phyloP scores from a whole-genome alignment of 805 yeast genomes.

The Wickerhamomyces pijperi region DNA sequence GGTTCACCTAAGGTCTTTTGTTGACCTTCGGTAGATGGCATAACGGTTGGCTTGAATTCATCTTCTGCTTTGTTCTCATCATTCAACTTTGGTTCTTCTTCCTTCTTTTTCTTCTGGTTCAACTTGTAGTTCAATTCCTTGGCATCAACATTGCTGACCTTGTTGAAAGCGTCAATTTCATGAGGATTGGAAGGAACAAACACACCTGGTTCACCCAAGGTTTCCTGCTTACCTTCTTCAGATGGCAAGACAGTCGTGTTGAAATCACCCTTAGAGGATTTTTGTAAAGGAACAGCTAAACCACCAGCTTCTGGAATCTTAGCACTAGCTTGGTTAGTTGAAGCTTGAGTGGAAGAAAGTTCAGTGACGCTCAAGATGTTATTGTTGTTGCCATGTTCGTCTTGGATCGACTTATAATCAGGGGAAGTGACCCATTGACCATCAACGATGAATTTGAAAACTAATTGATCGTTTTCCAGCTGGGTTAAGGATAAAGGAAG shows the following conservation, averaged over 20 bases:
- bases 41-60: conserved; percentile 26
- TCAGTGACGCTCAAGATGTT: conserved; percentile 22
- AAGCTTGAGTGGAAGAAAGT: conserved; percentile 6
- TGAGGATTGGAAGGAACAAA: conserved; percentile 46
- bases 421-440: conserved; percentile 47
- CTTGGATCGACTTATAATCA: conserved; percentile 30
- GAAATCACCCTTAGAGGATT: conserved; percentile 15
- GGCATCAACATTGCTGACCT: conserved; percentile 37
- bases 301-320: conserved; percentile 40
- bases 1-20: conserved; percentile 49
- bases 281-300: conserved; percentile 15
- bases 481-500: conserved; percentile 37
- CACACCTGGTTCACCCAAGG: conserved; percentile 64
- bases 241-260: conserved; percentile 30
- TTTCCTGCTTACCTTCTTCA: conserved; percentile 25
- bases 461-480: conserved; percentile 25
- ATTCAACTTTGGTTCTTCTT: conserved; percentile 3
- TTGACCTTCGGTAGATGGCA: conserved; percentile 32
- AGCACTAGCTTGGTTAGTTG: neutral
- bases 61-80: conserved; percentile 7
- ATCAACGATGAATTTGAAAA: conserved; percentile 55
- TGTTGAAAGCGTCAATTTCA: conserved; percentile 44
- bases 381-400: conserved; percentile 27
- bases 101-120: conserved; percentile 1
- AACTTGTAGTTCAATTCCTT: conserved; percentile 31